A percentile compares a stretch with the other conserved stretches of the same genome.
Evolutionary conservation across 2,329 filamentous ascomycete genomes (phyloP).

Genomic region (Polytolypa hystricis): DNA sequence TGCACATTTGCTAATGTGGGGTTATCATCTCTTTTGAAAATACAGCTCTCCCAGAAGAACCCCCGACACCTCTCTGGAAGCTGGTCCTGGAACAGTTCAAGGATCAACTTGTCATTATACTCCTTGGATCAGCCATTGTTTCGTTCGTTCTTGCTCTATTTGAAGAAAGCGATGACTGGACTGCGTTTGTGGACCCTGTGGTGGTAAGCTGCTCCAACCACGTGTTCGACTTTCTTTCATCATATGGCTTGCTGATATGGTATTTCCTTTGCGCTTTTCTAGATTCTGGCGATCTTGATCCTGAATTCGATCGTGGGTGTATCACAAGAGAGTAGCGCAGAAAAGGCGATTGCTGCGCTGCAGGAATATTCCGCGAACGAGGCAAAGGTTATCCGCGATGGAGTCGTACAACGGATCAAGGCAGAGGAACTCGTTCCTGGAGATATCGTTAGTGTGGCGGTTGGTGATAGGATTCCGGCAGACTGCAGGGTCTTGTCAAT

Average conservation of each 20-base stretch:
- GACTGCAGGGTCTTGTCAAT: slow-evolving; percentile 85
- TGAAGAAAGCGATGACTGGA: slow-evolving; percentile 88
- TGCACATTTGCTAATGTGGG: background rate
- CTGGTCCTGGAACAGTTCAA: slow-evolving; percentile 98
- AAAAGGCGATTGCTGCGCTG: slow-evolving; percentile 94
- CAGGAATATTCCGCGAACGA: slow-evolving; percentile 99
- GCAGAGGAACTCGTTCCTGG: slow-evolving; percentile 96
- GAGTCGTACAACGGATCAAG: slow-evolving; percentile 69
- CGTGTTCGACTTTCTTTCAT: slow-evolving; percentile 1
- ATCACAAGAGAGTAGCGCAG: slow-evolving; percentile 95
- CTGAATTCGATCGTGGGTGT: slow-evolving; percentile 96
- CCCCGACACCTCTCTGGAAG: slow-evolving; percentile 90
- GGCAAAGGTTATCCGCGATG: slow-evolving; percentile 83
- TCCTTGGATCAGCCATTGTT: slow-evolving; percentile 82
- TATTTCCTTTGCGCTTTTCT: background rate
- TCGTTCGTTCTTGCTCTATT: slow-evolving; percentile 90
- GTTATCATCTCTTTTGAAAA: slow-evolving; percentile 2
- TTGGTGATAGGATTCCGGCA: slow-evolving; percentile 87
- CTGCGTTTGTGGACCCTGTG: slow-evolving; percentile 88
- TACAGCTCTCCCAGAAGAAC: slow-evolving; percentile 69
- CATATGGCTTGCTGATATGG: background rate
- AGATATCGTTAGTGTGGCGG: slow-evolving; percentile 75
- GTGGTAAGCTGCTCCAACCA: slow-evolving; percentile 55
- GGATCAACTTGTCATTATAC: slow-evolving; percentile 91
- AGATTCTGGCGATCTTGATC: slow-evolving; percentile 95